Evolutionary conservation across 371 early-diverging fungal genomes (phyloP), one percentile per base, ranked within the genome.

Genomic region (Syncephalastrum monosporum): DNA sequence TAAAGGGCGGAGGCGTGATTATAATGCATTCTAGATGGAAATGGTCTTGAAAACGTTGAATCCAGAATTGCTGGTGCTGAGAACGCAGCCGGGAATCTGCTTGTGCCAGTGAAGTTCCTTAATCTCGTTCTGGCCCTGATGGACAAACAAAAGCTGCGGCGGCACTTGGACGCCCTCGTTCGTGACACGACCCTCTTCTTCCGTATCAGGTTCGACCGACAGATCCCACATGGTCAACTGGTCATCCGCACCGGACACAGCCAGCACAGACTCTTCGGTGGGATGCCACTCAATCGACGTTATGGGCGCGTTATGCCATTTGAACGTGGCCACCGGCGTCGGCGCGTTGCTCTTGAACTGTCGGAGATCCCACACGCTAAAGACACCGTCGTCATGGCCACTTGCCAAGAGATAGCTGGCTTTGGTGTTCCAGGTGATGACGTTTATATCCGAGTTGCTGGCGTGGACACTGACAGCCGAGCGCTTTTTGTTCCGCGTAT

Each of bases 221-320:
- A 97, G 79, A 74, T 98, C 98, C 98, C 98, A 98, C 24, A 97
- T 64, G n/a, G 97, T 94, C 38, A 95, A 67, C 78, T 97, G 97
- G 64, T 98, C 91, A 69, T 98, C 98, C 12, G 92, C 95, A 12
- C 97, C 96, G 6, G 93, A 75, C 10, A 93, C 96, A n/a, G 89
- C 95, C 48, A 97, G 68, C 15, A 95, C 87, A 13, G 96, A 95
- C 59, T 91, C 90, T 64, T 98, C 98, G 3, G 81, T 83, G 6
- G 96, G 95, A 61, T 93, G 90, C 98, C 98, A 98, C 74, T 98
- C 97, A 60, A 98, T 92, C 10, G 96, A 94, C 4, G 97, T 96
- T 60, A 98, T 88, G 5, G 96, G 90, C 25, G 80, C 84, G 50
- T 83, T 82, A 78, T 98, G 97, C 98, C 98, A 98, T 57, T 87